Base-by-base conservation (phyloP, 2,329 filamentous ascomycete genomes). In the Thielaviopsis punctulata region DNA sequence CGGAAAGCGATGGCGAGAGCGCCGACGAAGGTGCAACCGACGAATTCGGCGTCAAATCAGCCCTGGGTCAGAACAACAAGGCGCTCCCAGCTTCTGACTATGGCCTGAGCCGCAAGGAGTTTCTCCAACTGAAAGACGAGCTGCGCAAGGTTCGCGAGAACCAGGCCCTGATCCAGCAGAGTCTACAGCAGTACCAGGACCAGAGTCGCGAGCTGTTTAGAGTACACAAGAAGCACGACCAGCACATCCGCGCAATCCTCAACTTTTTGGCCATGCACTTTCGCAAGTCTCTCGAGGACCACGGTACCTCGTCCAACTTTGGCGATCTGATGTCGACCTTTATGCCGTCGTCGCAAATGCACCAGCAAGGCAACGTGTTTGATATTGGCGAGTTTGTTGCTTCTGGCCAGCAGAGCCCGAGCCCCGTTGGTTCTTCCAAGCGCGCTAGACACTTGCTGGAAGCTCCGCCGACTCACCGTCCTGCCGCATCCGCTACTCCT, bases 241-340 rank as follows among this genome's bases (percentile, higher is more conserved):
- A 90, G 63, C 95, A 90, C 0, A 96, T 98, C 66, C 96, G 95
- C 62, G 90, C 90, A n/a, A 96, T 98, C 56, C 75, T 98, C 43
- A 94, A 89, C 48, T 96, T 98, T 65, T 75, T 98, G 19, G 92
- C 90, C 45, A 96, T 93, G 12, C 90, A 98, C 43, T 98, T 96
- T 68, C 84, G 94, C 57, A 84, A 93, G 61, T 94, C 87, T 57
- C 69, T 98, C 48, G 89, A 95, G 63, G 86, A 89, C 33, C 84
- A 90, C 15, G 81, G 80, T 27, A 76, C 77, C 18, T 73, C 78
- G 1, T 79, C 86, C 61, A 90, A 86, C 55, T 76, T 96, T 43
- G 80, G 84, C 52, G 89, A 93, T 59, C 82, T 95, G 62, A 85
- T 96, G 62, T 79, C 81, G 4, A 82, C 80, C 58, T 77, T 85